These are phyloP conservation scores for Aspergillus ustus DNA, from an alignment of 2,329 filamentous ascomycete genomes.

Conservation along the genomic window DNA sequence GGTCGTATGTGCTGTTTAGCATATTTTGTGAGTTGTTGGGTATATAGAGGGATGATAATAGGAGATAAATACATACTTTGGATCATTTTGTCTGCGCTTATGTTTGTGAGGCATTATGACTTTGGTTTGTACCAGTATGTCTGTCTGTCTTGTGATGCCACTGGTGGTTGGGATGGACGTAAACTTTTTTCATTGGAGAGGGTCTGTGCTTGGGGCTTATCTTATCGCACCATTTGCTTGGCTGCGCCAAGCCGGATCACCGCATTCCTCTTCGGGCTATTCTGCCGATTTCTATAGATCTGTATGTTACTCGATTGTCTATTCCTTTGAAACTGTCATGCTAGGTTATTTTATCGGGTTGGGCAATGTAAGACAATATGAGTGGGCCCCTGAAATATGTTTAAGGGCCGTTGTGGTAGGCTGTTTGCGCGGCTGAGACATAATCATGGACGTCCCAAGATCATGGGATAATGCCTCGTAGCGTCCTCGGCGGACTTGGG, in stretches of 20 bases:
- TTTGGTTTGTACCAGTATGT: background rate
- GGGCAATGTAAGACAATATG: too few relatives aligned
- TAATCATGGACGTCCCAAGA: too few relatives aligned
- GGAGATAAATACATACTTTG: background rate
- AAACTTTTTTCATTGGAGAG: slow-evolving; percentile 3
- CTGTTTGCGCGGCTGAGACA: too few relatives aligned
- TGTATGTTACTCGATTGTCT: background rate
- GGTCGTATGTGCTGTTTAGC: slow-evolving; percentile 53
- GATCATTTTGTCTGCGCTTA: slow-evolving; percentile 62
- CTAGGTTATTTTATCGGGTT: too few relatives aligned
- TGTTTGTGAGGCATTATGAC: slow-evolving; percentile 82
- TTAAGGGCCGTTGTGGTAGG: too few relatives aligned
- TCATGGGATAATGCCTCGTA: too few relatives aligned
- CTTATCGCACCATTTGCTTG: background rate
- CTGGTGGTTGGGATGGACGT: background rate
- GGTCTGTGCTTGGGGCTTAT: background rate
- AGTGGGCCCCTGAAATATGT: too few relatives aligned
- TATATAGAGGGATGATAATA: background rate
- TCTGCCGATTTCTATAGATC: background rate
- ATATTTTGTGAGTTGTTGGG: slow-evolving; percentile 21
- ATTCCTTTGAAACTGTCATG: background rate
- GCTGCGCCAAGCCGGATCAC: background rate
- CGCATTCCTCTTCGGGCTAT: slow-evolving; percentile 4
- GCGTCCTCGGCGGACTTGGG: too few relatives aligned
- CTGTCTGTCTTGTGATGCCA: background rate